Evolutionary conservation across 768 basidiomycete species (phyloP).

Genomic region (Tricholoma sp.): DNA sequence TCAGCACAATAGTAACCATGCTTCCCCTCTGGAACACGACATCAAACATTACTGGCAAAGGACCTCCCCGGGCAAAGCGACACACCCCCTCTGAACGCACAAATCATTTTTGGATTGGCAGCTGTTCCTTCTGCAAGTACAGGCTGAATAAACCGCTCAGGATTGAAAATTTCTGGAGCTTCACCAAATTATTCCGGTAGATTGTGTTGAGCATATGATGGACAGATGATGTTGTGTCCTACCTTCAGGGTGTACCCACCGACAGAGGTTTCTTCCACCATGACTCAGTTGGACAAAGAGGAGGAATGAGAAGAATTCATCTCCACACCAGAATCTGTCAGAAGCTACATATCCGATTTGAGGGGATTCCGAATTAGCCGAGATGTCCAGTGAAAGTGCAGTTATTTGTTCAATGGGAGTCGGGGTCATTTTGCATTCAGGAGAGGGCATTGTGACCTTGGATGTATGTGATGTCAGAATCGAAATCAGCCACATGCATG

Average conservation of each 20-base stretch:
- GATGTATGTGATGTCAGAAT: too few species aligned
- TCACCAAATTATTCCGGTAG: background rate
- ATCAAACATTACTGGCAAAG: background rate
- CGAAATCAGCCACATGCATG: too few species aligned
- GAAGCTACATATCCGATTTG: too few species aligned
- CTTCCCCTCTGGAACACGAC: background rate
- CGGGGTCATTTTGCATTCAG: too few species aligned
- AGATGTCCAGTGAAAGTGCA: too few species aligned
- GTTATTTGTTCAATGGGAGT: too few species aligned
- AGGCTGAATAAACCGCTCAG: background rate
- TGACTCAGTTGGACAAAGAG: background rate
- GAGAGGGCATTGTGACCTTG: too few species aligned
- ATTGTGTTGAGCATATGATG: background rate
- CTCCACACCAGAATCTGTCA: too few species aligned
- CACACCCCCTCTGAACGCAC: background rate
- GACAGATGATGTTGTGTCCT: background rate
- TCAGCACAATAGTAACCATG: background rate
- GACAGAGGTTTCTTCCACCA: background rate
- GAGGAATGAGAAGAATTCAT: background rate
- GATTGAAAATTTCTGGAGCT: background rate
- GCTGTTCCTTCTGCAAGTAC: background rate
- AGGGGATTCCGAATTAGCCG: too few species aligned
- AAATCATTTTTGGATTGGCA: background rate
- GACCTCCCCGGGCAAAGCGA: background rate
- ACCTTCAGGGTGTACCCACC: background rate